These are phyloP conservation scores for Phyllosticta ampelicida DNA, from an alignment of 2,329 filamentous ascomycete genomes.

Conservation along the genomic window DNA sequence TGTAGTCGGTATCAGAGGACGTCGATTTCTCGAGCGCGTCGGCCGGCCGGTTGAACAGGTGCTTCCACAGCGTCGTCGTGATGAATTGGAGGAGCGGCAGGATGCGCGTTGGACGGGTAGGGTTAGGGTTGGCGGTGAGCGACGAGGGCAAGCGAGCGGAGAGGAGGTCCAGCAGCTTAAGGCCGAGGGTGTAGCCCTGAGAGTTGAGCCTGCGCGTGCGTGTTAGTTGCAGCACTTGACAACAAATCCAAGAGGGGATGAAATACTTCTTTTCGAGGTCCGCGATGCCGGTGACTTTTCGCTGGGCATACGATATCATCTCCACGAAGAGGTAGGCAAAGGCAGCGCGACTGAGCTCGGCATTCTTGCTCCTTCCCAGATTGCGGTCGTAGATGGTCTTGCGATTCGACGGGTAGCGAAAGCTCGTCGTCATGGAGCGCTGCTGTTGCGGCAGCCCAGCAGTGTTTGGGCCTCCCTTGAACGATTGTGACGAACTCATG, in stretches of 20 bases:
- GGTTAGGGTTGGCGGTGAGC: conserved; percentile 7
- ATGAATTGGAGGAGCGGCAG: conserved; percentile 91
- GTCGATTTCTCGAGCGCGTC: conserved; percentile 87
- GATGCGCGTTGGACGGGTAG: conserved; percentile 69
- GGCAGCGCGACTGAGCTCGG: conserved; percentile 82
- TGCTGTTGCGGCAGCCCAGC: conserved; percentile 2
- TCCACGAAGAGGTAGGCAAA: conserved; percentile 95
- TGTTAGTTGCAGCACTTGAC: conserved; percentile 28
- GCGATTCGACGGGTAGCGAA: conserved; percentile 82
- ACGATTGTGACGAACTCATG: conserved; percentile 10
- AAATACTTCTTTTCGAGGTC: conserved; percentile 80
- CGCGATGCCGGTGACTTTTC: conserved; percentile 79
- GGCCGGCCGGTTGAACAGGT: conserved; percentile 82
- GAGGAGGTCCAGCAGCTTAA: conserved; percentile 81
- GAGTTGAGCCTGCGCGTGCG: conserved; percentile 62
- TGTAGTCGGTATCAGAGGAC: conserved; percentile 85
- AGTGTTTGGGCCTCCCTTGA: conserved; percentile 5
- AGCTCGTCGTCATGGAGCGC: conserved; percentile 34
- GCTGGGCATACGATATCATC: conserved; percentile 93
- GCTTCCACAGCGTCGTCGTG: conserved; percentile 81
- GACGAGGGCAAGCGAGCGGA: conserved; percentile 26
- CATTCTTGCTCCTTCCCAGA: conserved; percentile 76
- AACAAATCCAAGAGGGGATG: neutral
- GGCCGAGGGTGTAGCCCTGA: conserved; percentile 86
- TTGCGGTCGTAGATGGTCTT: conserved; percentile 98